Evolutionary conservation across 768 basidiomycete genomes (phyloP).

Genomic region (Galerina marginata): DNA sequence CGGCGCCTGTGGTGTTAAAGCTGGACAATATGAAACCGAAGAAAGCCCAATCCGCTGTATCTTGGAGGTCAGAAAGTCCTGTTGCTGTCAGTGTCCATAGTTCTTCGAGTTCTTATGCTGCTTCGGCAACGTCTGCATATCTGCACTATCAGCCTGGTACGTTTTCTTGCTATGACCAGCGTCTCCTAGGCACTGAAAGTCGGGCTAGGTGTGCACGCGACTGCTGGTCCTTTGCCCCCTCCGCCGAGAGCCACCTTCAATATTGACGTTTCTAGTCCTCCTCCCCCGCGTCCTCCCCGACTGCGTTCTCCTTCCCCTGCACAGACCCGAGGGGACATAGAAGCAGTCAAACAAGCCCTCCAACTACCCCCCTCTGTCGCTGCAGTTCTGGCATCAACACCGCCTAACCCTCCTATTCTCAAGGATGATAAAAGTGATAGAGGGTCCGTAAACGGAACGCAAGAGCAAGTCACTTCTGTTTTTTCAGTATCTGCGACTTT

Average conservation of each 20-base stretch:
- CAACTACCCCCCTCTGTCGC: slow-evolving; percentile 63
- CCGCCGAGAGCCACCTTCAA: slow-evolving; percentile 65
- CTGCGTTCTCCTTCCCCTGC: slow-evolving; percentile 58
- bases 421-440: slow-evolving; percentile 11
- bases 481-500: background rate
- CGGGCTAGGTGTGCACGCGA: slow-evolving; percentile 59
- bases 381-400: slow-evolving; percentile 45
- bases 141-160: slow-evolving; percentile 67
- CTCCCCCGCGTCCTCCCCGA: slow-evolving; percentile 69
- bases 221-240: slow-evolving; percentile 74
- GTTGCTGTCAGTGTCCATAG: slow-evolving; percentile 15
- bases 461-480: slow-evolving; percentile 11
- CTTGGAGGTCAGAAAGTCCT: slow-evolving; percentile 28
- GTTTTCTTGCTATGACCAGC: slow-evolving; percentile 15
- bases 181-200: slow-evolving; percentile 7
- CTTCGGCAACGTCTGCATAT: slow-evolving; percentile 41
- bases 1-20: slow-evolving; percentile 63
- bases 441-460: background rate
- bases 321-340: slow-evolving; percentile 52
- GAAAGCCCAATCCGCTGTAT: slow-evolving; percentile 19
- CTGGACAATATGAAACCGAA: slow-evolving; percentile 34
- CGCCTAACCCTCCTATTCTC: slow-evolving; percentile 20
- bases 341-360: slow-evolving; percentile 62
- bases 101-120: slow-evolving; percentile 30
- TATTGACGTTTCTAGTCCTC: slow-evolving; percentile 47